These are phyloP conservation scores for Paralagenidium karlingii DNA, from an alignment of 352 stramenopile genomes.

Conservation along the genomic window DNA sequence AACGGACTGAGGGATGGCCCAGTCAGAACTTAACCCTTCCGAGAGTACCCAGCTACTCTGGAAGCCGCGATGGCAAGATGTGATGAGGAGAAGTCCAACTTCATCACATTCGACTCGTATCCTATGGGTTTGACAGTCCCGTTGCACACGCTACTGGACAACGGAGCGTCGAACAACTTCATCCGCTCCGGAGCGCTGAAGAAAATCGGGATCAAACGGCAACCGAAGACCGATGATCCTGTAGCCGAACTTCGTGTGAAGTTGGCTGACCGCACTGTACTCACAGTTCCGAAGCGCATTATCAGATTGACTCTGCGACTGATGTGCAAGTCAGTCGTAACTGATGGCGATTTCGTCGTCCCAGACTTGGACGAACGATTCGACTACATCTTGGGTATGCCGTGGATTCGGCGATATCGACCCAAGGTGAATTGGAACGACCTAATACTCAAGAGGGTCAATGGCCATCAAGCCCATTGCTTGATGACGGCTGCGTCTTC, in stretches of 20 bases:
- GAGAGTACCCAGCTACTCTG: not conserved
- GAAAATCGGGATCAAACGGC: no score
- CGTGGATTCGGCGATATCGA: conserved; percentile 10
- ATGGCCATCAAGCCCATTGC: no score
- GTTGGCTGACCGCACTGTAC: conserved; percentile 8
- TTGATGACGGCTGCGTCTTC: no score
- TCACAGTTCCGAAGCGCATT: conserved; percentile 2
- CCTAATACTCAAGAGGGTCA: no score
- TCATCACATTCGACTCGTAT: no score
- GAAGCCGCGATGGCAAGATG: no score
- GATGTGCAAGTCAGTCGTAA: no score
- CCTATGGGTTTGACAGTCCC: no score
- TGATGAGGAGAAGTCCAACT: no score
- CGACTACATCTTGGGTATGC: conserved; percentile 16
- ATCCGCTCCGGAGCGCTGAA: no score
- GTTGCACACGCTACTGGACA: conserved; percentile 8
- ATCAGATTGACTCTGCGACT: no score
- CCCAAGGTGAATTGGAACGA: conserved; percentile 7
- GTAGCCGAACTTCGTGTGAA: conserved; percentile 8
- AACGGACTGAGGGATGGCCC: not conserved
- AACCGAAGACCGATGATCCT: conserved; percentile 2
- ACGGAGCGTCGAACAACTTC: conserved; percentile 14
- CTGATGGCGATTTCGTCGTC: conserved; percentile 10
- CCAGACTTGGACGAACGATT: conserved; percentile 12
- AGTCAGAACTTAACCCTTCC: not conserved